Percentiles rank a stretch among this genome's conserved stretches.
Evolutionary conservation across 179 eudicot genomes (phyloP).

Genomic region (Corrigiola litoralis): DNA sequence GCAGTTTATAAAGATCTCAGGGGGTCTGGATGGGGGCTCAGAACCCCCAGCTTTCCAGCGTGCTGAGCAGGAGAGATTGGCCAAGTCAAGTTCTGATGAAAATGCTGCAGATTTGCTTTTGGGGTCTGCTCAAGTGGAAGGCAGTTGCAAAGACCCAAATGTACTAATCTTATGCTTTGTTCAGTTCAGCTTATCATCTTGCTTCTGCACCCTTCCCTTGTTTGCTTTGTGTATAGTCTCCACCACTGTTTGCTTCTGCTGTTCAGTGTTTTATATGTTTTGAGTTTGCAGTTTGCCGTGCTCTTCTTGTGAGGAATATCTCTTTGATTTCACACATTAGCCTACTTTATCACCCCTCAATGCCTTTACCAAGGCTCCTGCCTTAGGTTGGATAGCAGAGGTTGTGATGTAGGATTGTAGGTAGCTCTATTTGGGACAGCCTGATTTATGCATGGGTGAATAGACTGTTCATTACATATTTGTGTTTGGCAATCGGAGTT

Average conservation of each 20-base stretch:
- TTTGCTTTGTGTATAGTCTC: neutral
- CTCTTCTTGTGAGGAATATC: neutral
- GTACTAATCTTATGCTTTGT: slow-evolving; percentile 11
- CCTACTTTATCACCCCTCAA: too few relatives aligned
- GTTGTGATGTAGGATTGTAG: too few relatives aligned
- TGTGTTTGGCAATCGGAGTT: too few relatives aligned
- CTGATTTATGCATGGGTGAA: too few relatives aligned
- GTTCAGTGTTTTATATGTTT: too few relatives aligned
- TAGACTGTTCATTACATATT: too few relatives aligned
- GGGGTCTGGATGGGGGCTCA: slow-evolving; percentile 84
- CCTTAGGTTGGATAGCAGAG: too few relatives aligned
- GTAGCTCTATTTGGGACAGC: too few relatives aligned
- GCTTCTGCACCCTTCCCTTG: neutral
- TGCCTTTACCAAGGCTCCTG: too few relatives aligned
- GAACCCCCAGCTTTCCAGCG: slow-evolving; percentile 98
- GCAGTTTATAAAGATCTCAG: slow-evolving; percentile 66
- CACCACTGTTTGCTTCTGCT: too few relatives aligned
- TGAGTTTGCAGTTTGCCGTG: neutral
- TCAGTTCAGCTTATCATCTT: neutral
- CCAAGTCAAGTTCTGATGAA: slow-evolving; percentile 26
- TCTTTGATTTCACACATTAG: neutral
- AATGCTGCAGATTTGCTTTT: slow-evolving; percentile 23
- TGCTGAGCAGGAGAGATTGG: slow-evolving; percentile 65
- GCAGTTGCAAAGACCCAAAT: slow-evolving; percentile 9
- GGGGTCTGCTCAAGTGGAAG: slow-evolving; percentile 19